These are phyloP conservation scores for Pestalotiopsis sp. DNA, from an alignment of 2,329 filamentous ascomycete genomes.

Conservation along the genomic window DNA sequence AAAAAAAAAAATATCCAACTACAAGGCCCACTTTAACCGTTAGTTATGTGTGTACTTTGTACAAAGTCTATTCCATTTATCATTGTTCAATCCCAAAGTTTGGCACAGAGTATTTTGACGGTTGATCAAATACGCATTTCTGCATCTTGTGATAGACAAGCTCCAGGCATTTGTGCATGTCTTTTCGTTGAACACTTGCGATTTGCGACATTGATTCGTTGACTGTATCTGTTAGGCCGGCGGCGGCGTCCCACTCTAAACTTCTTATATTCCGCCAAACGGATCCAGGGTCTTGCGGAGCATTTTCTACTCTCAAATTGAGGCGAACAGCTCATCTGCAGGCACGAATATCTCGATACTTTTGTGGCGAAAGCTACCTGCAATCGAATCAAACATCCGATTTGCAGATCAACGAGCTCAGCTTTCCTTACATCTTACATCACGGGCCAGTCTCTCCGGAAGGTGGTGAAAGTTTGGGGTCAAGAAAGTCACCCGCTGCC, in stretches of 20 bases:
- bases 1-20: background rate
- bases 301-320: background rate
- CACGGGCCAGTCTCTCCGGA: background rate
- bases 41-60: background rate
- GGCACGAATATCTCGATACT: background rate
- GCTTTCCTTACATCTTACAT: too few relatives aligned
- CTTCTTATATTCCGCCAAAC: background rate
- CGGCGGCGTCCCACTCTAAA: background rate
- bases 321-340: background rate
- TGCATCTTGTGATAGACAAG: background rate
- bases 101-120: too few relatives aligned
- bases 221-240: background rate
- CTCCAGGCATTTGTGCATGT: background rate
- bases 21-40: background rate
- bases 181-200: background rate
- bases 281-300: background rate
- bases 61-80: background rate
- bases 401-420: background rate
- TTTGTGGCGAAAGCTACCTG: background rate
- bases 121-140: background rate
- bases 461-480: background rate
- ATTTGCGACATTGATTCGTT: background rate
- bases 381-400: background rate
- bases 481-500: too few relatives aligned
- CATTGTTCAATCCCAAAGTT: too few relatives aligned